These are phyloP conservation scores for Cadophora gregata DNA, from an alignment of 2,329 filamentous ascomycete genomes.

Conservation along the genomic window DNA sequence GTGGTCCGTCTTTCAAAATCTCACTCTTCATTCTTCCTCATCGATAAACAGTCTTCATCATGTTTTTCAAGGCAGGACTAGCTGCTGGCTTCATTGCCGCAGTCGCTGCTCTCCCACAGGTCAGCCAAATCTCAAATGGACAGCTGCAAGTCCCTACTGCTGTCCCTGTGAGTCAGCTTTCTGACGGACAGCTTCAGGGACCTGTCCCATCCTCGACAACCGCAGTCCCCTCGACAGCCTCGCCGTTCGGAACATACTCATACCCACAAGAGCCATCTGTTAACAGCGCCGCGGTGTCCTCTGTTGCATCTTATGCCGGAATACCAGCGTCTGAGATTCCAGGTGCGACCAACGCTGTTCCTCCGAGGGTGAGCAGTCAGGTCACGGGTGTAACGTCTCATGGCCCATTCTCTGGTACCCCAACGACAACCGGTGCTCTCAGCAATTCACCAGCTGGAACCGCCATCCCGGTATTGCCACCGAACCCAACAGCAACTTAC, in stretches of 20 bases:
- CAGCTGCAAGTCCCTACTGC: constrained; percentile 23
- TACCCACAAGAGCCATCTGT: constrained; percentile 38
- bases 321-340: constrained; percentile 40
- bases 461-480: constrained; percentile 62
- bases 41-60: not conserved
- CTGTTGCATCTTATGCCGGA: constrained; percentile 36
- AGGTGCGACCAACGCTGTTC: constrained; percentile 36
- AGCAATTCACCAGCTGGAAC: constrained; percentile 61
- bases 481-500: constrained; percentile 71
- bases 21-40: not conserved
- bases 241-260: constrained; percentile 32
- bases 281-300: constrained; percentile 38
- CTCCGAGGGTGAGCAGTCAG: constrained; percentile 53
- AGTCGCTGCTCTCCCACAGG: constrained; percentile 31
- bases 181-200: constrained; percentile 28
- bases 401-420: constrained; percentile 69
- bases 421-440: constrained; percentile 74
- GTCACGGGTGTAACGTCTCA: constrained; percentile 68
- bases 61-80: constrained; percentile 33
- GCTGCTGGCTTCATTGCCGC: constrained; percentile 32
- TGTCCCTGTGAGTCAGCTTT: constrained; percentile 19
- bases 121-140: constrained; percentile 26
- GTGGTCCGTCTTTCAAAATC: not conserved
- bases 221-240: constrained; percentile 9
- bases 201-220: constrained; percentile 12